Evolutionary conservation across 2,329 filamentous ascomycete species (phyloP).

Genomic region (Sporothrix globosa): DNA sequence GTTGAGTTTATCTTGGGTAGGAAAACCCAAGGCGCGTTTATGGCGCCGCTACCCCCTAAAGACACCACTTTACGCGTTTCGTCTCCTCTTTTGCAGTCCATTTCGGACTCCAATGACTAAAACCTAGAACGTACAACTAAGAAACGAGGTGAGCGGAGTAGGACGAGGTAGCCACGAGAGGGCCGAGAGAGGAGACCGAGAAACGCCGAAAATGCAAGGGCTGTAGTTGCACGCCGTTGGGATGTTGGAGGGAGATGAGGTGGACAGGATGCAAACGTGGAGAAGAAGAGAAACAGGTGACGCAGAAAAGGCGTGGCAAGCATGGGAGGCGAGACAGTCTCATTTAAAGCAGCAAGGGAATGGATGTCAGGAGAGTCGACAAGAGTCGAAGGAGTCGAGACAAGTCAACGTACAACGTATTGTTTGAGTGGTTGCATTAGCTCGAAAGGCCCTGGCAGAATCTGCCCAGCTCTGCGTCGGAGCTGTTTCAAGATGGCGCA

Average conservation of each 20-base stretch:
- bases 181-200: background rate
- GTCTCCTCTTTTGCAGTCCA: background rate
- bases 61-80: slow-evolving; percentile 20
- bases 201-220: background rate
- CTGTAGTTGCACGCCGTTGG: slow-evolving; percentile 14
- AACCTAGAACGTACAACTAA: no score
- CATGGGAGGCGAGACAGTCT: slow-evolving; percentile 7
- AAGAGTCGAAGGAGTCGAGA: background rate
- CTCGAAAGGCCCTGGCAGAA: background rate
- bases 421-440: background rate
- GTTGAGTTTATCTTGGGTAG: background rate
- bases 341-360: slow-evolving; percentile 15
- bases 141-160: no score
- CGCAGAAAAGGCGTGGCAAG: background rate
- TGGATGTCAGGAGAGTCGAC: background rate
- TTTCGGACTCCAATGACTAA: background rate
- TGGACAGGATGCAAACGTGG: background rate
- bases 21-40: background rate
- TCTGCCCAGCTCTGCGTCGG: slow-evolving; percentile 12
- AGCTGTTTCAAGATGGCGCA: slow-evolving; percentile 23
- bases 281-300: no score
- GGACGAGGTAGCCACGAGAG: background rate
- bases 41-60: background rate
- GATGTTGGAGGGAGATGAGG: background rate
- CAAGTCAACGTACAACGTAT: no score